These are phyloP conservation scores for Fraxinus ornus DNA, from an alignment of 305 asterid species.

Conservation along the genomic window DNA sequence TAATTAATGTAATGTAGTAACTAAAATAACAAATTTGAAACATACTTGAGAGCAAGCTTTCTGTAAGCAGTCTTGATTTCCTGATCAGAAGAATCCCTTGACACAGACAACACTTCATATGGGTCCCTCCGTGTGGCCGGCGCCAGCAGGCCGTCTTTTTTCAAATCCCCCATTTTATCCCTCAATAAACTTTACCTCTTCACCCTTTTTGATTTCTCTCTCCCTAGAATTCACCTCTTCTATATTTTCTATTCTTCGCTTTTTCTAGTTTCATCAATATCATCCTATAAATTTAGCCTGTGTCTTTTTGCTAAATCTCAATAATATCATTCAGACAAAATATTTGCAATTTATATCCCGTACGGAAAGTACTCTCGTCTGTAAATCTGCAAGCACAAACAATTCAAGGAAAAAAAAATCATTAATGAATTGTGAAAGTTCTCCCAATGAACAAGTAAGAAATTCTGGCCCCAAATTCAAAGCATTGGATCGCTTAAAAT, in stretches of 20 bases:
- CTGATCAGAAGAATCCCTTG: not conserved
- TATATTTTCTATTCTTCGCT: not conserved
- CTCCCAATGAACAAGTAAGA: conserved; percentile 23
- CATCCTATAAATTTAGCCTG: not conserved
- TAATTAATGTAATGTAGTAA: not conserved
- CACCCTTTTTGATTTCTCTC: not conserved
- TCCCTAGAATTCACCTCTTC: not conserved
- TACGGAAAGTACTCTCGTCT: conserved; percentile 29
- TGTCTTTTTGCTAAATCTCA: conserved; percentile 15
- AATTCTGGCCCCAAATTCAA: conserved; percentile 20
- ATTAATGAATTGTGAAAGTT: conserved; percentile 6
- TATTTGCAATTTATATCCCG: not conserved
- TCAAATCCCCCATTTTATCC: too few relatives aligned
- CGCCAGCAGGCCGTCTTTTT: too few relatives aligned
- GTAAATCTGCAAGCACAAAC: conserved; percentile 47
- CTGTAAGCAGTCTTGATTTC: not conserved
- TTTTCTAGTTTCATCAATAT: not conserved
- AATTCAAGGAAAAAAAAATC: conserved; percentile 17
- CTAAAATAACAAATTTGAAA: not conserved
- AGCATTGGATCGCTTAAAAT: conserved; percentile 36
- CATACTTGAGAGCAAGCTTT: not conserved
- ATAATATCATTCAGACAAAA: conserved; percentile 1
- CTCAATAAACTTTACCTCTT: not conserved
- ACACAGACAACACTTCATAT: not conserved
- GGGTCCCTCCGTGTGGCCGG: not conserved